Base-by-base conservation (phyloP, 225 moss, liverwort and hornwort species). In the Takakia lepidozioides region DNA sequence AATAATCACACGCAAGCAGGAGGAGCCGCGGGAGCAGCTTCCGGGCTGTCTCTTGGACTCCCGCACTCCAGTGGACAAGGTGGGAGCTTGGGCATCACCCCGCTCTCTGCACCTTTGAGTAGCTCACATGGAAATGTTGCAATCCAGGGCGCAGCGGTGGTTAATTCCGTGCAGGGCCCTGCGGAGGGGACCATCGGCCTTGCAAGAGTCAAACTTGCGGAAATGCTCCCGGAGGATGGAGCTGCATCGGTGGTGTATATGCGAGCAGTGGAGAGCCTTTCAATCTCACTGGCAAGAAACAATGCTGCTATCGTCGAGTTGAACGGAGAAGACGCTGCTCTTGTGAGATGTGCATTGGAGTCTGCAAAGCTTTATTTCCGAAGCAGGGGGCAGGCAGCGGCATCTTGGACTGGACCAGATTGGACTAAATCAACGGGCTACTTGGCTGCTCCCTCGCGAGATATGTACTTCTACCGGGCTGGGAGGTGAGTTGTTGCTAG, bases 311-410 rank as follows among this genome's bases (percentile, higher is more conserved):
- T 95, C 28, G 78, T 95, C 59, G 90, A 95, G 62, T 54, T 95
- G 36, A 76, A 66, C 40, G 71, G 70, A n/a, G 87, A 90, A 45
- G 95, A 90, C 36, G 75, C 87, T 16, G 72, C 84, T 3, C 61
- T 78, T 46, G 75, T 95, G 30, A 65, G 82, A 38, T 90, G 84
- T 54, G 82, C 84, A 5, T 62, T 90, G 32, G 87, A 90, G 60
- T 90, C 95, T 41, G 86, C 90, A 32, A 95, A 87, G 67, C 65
- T 95, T 55, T 95, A 85, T 51, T 95, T 95, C 40, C 79, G 95
- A 25, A 90, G 82, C 41, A 63, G 90, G 43, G 44, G 57, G 52
- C 84, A 61, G 57, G 62, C 67, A 18, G 58, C 84, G n/a, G 45
- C 59, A 11, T 59, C 57, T 11, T 95, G 95, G 95, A 75, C 61